Evolutionary conservation across 805 yeast genomes (phyloP).

Genomic region (Pichia exigua): DNA sequence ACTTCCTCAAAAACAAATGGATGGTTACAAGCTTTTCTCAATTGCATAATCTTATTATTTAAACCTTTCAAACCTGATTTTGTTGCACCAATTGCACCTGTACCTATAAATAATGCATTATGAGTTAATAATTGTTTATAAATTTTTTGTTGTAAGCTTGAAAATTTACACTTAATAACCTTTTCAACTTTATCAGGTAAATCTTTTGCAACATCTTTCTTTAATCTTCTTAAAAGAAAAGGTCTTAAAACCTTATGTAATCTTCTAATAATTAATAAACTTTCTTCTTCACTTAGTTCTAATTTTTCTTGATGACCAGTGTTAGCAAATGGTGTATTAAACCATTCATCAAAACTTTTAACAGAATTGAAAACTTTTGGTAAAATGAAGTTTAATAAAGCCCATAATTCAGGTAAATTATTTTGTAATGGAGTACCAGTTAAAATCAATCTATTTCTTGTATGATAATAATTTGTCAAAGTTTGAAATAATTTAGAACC

Average conservation of each 20-base stretch:
- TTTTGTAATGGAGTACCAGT: slow-evolving; percentile 88
- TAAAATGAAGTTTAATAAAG: slow-evolving; percentile 68
- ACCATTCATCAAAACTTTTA: slow-evolving; percentile 84
- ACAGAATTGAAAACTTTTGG: slow-evolving; percentile 83
- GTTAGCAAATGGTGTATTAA: slow-evolving; percentile 81
- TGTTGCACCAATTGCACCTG: slow-evolving; percentile 46
- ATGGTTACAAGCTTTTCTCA: slow-evolving; percentile 79
- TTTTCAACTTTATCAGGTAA: slow-evolving; percentile 79
- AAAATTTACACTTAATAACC: slow-evolving; percentile 70
- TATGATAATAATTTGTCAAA: slow-evolving; percentile 61
- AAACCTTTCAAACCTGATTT: slow-evolving; percentile 68
- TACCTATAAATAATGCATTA: slow-evolving; percentile 58
- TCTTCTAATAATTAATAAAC: slow-evolving; percentile 72
- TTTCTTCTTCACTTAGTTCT: slow-evolving; percentile 80
- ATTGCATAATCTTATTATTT: slow-evolving; percentile 78
- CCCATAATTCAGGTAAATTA: slow-evolving; percentile 82
- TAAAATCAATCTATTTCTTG: slow-evolving; percentile 69
- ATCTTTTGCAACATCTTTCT: slow-evolving; percentile 82
- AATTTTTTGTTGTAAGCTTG: slow-evolving; percentile 60
- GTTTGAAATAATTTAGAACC: slow-evolving; percentile 67
- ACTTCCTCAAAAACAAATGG: slow-evolving; percentile 83
- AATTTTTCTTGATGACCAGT: slow-evolving; percentile 77
- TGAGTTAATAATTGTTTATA: slow-evolving; percentile 76
- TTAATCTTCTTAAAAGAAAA: slow-evolving; percentile 72
- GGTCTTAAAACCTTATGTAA: slow-evolving; percentile 83